Conservation (phyloP, 2,329 filamentous ascomycete species). For the Monosporascus cannonballus region DNA sequence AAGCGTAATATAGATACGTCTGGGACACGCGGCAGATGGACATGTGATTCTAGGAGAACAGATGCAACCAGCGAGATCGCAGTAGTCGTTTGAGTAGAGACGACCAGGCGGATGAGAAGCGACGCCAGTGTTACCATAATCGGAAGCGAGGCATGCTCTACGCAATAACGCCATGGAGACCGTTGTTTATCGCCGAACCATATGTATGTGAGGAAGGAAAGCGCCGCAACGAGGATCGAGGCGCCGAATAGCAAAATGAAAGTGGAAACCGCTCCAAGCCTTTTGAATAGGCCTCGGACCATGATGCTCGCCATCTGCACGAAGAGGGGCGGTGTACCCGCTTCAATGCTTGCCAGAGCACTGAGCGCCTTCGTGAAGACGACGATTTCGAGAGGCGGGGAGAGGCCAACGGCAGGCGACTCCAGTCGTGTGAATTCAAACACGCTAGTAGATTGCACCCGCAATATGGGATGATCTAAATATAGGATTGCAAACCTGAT, state of each 20-base stretch:
- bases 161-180: background rate
- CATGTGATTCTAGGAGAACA: background rate
- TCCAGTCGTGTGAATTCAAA: too few species aligned
- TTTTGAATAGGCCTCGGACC: too few species aligned
- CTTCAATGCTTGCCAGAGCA: too few species aligned
- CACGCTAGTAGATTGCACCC: too few species aligned
- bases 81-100: background rate
- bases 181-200: background rate
- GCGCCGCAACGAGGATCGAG: background rate
- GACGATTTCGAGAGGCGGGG: too few species aligned
- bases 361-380: too few species aligned
- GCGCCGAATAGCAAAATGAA: background rate
- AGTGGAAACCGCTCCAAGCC: background rate
- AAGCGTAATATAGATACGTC: background rate
- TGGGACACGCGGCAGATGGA: background rate
- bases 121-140: background rate
- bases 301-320: too few species aligned
- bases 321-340: too few species aligned
- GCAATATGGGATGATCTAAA: too few species aligned
- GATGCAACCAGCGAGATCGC: background rate
- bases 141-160: background rate
- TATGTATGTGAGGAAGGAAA: background rate
- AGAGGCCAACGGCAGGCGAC: too few species aligned
- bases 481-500: too few species aligned
- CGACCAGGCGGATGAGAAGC: background rate